Evolutionary conservation across 495 filamentous ascomycete species (phyloP).

Genomic region (Neurospora terricola): DNA sequence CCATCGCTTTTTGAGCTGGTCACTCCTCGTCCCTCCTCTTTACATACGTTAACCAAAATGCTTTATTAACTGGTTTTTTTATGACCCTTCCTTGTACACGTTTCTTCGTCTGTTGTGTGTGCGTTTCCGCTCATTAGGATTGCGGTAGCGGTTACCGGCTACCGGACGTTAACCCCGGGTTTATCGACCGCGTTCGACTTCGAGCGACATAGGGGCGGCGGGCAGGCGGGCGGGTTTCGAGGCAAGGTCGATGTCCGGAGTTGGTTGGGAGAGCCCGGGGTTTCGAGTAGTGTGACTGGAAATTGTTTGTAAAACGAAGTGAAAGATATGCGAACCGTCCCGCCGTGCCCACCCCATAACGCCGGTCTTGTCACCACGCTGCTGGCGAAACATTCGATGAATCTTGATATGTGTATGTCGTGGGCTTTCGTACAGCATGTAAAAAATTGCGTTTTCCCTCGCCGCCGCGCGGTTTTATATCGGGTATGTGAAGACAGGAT

Average conservation of each 20-base stretch:
- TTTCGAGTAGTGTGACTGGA: neutral
- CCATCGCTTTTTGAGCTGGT: neutral
- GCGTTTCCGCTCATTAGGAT: neutral
- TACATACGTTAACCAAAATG: neutral
- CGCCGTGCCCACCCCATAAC: constrained; percentile 4
- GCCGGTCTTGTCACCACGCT: constrained; percentile 4
- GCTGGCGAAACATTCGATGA: constrained; percentile 16
- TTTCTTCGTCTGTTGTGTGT: neutral
- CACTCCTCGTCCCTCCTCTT: neutral
- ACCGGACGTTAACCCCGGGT: neutral
- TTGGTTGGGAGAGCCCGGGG: neutral
- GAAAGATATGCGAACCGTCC: constrained; percentile 11
- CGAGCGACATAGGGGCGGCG: neutral
- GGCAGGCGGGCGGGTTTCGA: neutral
- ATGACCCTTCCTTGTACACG: neutral
- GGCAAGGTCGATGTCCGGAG: neutral
- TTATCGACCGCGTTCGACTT: neutral
- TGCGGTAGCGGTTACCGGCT: neutral
- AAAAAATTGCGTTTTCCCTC: constrained; percentile 20
- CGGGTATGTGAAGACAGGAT: neutral
- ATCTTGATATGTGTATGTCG: constrained; percentile 20
- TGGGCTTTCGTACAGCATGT: constrained; percentile 27
- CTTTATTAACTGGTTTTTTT: neutral
- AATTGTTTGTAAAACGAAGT: neutral
- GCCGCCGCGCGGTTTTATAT: constrained; percentile 5